Evolutionary conservation across 1,284 basidiomycete genomes (phyloP), one percentile per base, ranked within the genome.

Genomic region (Rhodotorula sp.): DNA sequence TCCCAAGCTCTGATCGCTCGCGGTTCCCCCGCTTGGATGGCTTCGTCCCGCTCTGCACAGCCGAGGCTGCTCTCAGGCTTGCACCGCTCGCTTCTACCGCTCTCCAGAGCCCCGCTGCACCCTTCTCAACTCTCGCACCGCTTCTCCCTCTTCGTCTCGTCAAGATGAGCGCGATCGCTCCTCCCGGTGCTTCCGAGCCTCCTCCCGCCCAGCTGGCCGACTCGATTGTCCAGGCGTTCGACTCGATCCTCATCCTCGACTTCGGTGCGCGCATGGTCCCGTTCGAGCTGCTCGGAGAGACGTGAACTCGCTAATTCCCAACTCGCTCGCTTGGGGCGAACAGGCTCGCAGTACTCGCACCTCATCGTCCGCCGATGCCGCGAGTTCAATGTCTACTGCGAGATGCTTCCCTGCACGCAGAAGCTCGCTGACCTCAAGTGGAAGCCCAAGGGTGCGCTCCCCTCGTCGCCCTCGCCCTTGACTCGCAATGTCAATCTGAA

Each of bases 361-460:
- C 86, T 99, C 77, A 99, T 99, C 83, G 97, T 96, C 25, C 85
- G 97, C 81, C 87, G 97, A 88, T 98, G 96, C 86, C 91, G 97
- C 81, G 97, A 99, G 83, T 88, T 96, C 81, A 94, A 93, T 74
- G 93, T 99, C 68, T 99, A 99, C 82, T 97, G 96, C 74, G 97
- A 99, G 85, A 88, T 99, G 81, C 88, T 98, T 84, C 94, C 97
- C 53, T 99, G 97, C 83, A 99, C 96, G 5, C 90, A 92, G 68
- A 92, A 92, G 84, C 87, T 99, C 76, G 86, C 88, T 76, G 92
- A 98, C 72, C 84, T 99, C 56, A 87, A 87, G 65, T 99, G 97
- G 88, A 93, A 91, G 81, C 97, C 97, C 4, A 97, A 96, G 85
- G 96, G 94, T 93, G 67, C 66, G 81, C 17, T 53, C n/a, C 23